Evolutionary conservation across 179 eudicot species (phyloP), one percentile per base, ranked within the genome.

Genomic region (Beta corolliflora): DNA sequence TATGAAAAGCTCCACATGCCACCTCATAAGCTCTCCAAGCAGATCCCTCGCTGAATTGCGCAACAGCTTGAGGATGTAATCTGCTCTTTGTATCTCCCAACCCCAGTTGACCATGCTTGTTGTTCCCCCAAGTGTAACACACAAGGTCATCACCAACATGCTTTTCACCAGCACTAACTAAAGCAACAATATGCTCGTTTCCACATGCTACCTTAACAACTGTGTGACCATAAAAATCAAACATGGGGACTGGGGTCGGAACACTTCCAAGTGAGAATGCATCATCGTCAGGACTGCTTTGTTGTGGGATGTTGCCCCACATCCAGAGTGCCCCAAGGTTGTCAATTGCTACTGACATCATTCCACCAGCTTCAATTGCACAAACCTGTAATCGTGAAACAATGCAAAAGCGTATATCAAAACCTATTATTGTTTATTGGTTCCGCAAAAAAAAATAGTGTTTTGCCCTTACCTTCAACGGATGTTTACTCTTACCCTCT

Each of bases 171-270:
- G 89, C 88, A 78, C 87, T 93, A 25, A 92, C 97, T 76, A 94
- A 87, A 74, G 98, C 97, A 46, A 94, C 87, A 71, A 93, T 80
- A 73, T 94, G 97, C 87, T 94, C 98, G 31, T 89, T 93, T 83
- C 97, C 98, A 83, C 98, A 94, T 74, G 98, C 96, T 76, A 94
- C 98, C 70, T 94, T 91, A 73, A 93, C 96, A 79, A 94, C 97
- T 10, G 89, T 89, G 79, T 90, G 98, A 63, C 98, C 98, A 66
- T 87, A 89, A 81, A 94, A 93, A 81, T 83, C 86, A 86, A 89
- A 90, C n/a, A 92, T 83, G 1, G 96, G 98, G 55, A 81, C 15
- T 50, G 98, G 98, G 71, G 71, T 77, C 54, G 80, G 79, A 75
- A 83, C 87, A 81, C 86, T 86, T 65, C 72, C 31, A 15, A 90